Conservation (phyloP, 768 basidiomycete genomes). For the Boletus edulis region DNA sequence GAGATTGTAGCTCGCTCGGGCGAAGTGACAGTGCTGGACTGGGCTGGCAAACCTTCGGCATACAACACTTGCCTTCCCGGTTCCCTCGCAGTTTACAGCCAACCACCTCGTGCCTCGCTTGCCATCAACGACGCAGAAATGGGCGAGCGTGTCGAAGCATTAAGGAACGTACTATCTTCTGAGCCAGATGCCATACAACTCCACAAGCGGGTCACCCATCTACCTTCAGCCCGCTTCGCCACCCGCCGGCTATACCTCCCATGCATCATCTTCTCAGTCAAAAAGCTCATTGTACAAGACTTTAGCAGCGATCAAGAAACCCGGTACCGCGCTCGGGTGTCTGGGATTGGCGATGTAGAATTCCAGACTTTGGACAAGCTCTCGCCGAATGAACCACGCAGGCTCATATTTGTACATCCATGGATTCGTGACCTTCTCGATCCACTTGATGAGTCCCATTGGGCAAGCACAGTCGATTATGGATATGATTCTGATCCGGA, state of each 20-base stretch:
- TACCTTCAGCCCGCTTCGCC: constrained; percentile 1
- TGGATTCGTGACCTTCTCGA: constrained; percentile 11
- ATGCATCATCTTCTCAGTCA: constrained; percentile 7
- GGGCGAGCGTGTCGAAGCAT: not conserved
- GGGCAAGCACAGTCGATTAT: not conserved
- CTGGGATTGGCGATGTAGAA: constrained; percentile 1
- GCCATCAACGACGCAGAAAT: not conserved
- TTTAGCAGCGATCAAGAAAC: not conserved
- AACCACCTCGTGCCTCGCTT: not conserved
- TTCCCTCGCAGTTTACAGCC: not conserved
- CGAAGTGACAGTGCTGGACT: constrained; percentile 5
- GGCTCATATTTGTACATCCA: constrained; percentile 7
- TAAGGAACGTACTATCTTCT: not conserved
- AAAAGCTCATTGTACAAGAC: not conserved
- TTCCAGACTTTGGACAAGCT: constrained; percentile 3
- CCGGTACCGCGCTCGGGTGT: constrained; percentile 1
- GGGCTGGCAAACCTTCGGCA: constrained; percentile 5
- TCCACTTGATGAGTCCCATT: not conserved
- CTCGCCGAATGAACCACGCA: not conserved
- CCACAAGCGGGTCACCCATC: not conserved
- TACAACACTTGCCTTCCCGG: constrained; percentile 13
- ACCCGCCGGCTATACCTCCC: constrained; percentile 7
- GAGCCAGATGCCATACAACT: not conserved
- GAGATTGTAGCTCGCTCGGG: constrained; percentile 7
- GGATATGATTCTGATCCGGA: not conserved